phyloP scores from a whole-genome alignment of 148 eudicot species.

The Dianthus caryophyllus region DNA sequence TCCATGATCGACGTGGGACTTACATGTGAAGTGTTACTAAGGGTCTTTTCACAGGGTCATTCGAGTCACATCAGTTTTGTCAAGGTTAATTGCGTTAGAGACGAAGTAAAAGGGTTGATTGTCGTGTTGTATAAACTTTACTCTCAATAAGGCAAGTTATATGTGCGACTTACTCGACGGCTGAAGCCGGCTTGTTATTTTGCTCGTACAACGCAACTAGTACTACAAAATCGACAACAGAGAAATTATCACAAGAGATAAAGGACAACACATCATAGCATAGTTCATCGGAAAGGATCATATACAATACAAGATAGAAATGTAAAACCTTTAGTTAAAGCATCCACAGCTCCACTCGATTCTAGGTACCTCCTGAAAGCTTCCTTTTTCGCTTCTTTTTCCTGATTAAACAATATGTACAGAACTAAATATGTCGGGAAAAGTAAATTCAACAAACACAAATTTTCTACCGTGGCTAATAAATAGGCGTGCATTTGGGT shows the following conservation, averaged over 20 bases:
- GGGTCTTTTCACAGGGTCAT: too few species aligned
- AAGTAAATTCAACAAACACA: not conserved
- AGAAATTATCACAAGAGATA: not conserved
- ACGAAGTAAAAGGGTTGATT: too few species aligned
- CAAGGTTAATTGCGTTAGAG: too few species aligned
- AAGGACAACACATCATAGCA: not conserved
- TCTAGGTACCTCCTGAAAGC: constrained; percentile 91
- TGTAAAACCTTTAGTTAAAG: constrained; percentile 73
- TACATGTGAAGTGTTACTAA: too few species aligned
- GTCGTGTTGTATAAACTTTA: too few species aligned
- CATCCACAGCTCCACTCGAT: constrained; percentile 83
- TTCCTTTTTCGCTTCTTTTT: constrained; percentile 94
- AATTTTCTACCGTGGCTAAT: too few species aligned
- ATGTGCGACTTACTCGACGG: constrained; percentile 63
- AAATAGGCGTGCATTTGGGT: too few species aligned
- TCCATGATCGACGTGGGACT: too few species aligned
- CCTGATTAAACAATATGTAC: constrained; percentile 37
- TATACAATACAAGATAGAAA: not conserved
- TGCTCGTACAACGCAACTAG: constrained; percentile 93
- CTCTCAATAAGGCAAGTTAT: not conserved
- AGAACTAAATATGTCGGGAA: not conserved
- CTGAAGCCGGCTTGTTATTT: constrained; percentile 74
- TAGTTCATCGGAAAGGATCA: not conserved
- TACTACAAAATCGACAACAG: constrained; percentile 35
- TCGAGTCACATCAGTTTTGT: too few species aligned